These are phyloP conservation scores for Amanita pseudoporphyria DNA, from an alignment of 768 basidiomycete species.

Conservation along the genomic window DNA sequence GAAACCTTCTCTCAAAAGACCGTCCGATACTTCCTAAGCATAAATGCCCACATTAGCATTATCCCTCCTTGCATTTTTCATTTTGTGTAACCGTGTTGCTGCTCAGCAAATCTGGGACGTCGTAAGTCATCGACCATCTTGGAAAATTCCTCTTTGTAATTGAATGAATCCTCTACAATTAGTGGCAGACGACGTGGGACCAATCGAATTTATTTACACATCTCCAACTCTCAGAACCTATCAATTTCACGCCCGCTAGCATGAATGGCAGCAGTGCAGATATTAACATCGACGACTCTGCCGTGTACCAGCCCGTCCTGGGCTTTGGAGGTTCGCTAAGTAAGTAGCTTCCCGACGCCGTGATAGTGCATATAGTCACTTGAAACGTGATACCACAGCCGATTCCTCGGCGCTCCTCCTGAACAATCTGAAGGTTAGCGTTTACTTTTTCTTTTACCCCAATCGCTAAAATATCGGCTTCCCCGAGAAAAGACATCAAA, in stretches of 20 bases:
- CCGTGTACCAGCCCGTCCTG: slow-evolving; percentile 47
- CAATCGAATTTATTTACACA: slow-evolving; percentile 42
- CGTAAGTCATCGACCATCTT: slow-evolving; percentile 26
- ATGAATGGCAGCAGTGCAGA: slow-evolving; percentile 42
- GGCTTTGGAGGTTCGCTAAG: slow-evolving; percentile 65
- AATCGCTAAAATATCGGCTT: not conserved
- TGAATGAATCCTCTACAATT: not conserved
- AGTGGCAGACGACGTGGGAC: slow-evolving; percentile 58
- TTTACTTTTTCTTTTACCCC: not conserved
- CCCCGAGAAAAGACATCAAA: slow-evolving; percentile 31
- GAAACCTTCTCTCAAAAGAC: not conserved
- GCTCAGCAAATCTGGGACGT: slow-evolving; percentile 49
- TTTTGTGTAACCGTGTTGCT: slow-evolving; percentile 17
- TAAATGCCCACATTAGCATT: slow-evolving; percentile 5
- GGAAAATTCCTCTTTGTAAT: not conserved
- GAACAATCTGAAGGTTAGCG: slow-evolving; percentile 52
- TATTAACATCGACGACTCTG: slow-evolving; percentile 50
- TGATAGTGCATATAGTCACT: not conserved
- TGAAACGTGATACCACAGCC: slow-evolving; percentile 28
- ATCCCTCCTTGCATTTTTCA: slow-evolving; percentile 6
- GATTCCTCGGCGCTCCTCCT: slow-evolving; percentile 60
- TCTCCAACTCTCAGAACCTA: slow-evolving; percentile 33
- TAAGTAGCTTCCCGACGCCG: slow-evolving; percentile 16
- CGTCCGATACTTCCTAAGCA: not conserved
- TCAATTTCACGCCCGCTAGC: slow-evolving; percentile 50